Evolutionary conservation across 371 early-diverging fungal genomes (phyloP).

Genomic region (Mortierella sp.): DNA sequence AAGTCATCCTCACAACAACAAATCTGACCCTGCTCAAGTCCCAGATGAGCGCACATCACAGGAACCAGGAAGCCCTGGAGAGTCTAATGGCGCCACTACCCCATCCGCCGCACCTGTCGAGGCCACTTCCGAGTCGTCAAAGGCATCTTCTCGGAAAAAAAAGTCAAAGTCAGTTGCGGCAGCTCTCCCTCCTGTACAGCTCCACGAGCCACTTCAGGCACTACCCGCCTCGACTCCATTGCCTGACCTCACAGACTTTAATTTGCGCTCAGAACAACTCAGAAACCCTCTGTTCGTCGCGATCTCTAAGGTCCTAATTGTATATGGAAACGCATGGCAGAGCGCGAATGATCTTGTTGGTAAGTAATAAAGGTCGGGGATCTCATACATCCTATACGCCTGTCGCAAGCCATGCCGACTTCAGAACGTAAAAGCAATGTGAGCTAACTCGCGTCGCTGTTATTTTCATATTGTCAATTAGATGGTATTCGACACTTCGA

Average conservation of each 20-base stretch:
- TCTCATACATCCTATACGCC: background rate
- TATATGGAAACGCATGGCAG: slow-evolving; percentile 57
- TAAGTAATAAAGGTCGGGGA: slow-evolving; percentile 12
- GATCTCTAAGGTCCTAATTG: slow-evolving; percentile 47
- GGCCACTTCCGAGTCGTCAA: background rate
- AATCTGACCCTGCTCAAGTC: background rate
- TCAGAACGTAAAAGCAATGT: background rate
- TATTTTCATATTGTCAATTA: background rate
- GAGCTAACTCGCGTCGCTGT: background rate
- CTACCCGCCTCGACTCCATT: slow-evolving; percentile 33
- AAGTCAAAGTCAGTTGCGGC: background rate
- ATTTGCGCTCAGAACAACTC: slow-evolving; percentile 41
- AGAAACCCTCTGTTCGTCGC: slow-evolving; percentile 54
- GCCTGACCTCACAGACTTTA: slow-evolving; percentile 48
- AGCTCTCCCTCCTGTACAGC: slow-evolving; percentile 1
- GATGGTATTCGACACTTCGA: slow-evolving; percentile 55
- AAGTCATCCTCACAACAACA: background rate
- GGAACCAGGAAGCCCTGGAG: slow-evolving; percentile 6
- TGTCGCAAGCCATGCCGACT: background rate
- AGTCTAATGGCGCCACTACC: background rate
- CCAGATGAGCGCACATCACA: background rate
- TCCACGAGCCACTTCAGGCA: slow-evolving; percentile 37
- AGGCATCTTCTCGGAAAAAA: slow-evolving; percentile 22
- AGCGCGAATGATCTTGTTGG: slow-evolving; percentile 56
- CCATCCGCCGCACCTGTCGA: slow-evolving; percentile 10